Base-by-base conservation (phyloP, 768 basidiomycete species). In the Atractiella rhizophila region DNA sequence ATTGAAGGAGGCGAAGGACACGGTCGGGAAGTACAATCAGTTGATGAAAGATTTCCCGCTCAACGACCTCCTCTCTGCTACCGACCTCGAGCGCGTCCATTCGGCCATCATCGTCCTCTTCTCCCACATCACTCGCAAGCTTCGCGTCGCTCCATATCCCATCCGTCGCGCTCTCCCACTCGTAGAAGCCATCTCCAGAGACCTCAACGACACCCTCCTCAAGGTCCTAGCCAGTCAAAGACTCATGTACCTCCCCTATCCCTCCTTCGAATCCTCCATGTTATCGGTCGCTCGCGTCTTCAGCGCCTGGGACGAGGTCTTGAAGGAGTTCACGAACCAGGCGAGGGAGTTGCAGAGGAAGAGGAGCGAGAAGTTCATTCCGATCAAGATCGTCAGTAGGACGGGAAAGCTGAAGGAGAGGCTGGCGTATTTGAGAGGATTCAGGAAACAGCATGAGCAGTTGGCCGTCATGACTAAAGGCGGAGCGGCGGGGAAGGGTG, bases 31-130 rank as follows among this genome's bases (percentile, higher is more conserved):
- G 59, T 88, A 94, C 64, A 96, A 98, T 54, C 75, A 80, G 47
- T 67, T 96, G 42, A 96, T 98, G 91, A 91, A 88, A 61, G 91
- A 98, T 55, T 96, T 96, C 52, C 91, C 91, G 0, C 66, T 98
- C 23, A 91, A 98, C 56, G 88, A 94, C 55, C 71, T 96, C 16
- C 68, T 98, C 21, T 82, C 86, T 8, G 83, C 91, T 1, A 91
- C 91, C 2, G 91, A 96, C 58, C 70, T 96, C 2, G 77, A 79
- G 57, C 91, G 86, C 63, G 75, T 96, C 28, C 76, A 88, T 55
- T 83, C 91, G 58, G 73, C 80, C 4, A 64, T 94, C 11, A 60
- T 68, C 1, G 67, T 76, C 44, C 88, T 96, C 56, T 94, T 96
- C 54, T 69, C 69, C 0, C 91, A 98, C 56, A 69, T 96, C 56